Evolutionary conservation across 129 eudicot genomes (phyloP), one percentile per base, ranked within the genome.

Genomic region (Solidago caesia): DNA sequence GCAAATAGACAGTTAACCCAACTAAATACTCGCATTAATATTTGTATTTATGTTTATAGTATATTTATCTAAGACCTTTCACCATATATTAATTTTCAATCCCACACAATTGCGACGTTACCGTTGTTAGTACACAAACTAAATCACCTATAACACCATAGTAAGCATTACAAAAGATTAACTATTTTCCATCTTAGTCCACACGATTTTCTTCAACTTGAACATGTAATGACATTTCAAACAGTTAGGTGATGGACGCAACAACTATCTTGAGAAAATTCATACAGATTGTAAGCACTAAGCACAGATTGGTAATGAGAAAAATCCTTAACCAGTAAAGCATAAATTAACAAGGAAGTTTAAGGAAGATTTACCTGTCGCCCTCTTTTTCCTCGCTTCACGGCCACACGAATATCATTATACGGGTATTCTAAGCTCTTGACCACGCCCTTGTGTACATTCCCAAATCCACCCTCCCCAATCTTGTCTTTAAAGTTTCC

Each of bases 391-490:
- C 95, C 87, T 44, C 85, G 86, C 76, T 92, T 92, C 71, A 92
- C 87, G 8, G 98, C 98, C 53, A 92, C 95, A 9, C 80, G 78
- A 11, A 82, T 46, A 75, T 75, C 82, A 58, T 12, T 68, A 13
- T 66, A 55, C 56, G 87, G 86, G 47, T 79, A 80, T 44, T 92
- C 85, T 15, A 73, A 66, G 44, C 71, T 78, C 80, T 79, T 85
- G 1, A 92, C 79, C 1, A n/a, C 65, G 8, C 95, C 96, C 80
- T 59, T 74, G 74, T 72, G 82, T 9, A 92, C 98, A 80, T 81
- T 87, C 62, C 95, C 98, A 76, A 89, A 92, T 51, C 96, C 96
- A 48, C 98, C 98, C 59, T 87, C 86, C 8, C 98, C 98, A 5
- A 92, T 77, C 74, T 85, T 88, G 5, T 82, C 75, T 43, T 79